Evolutionary conservation across 495 filamentous ascomycete species (phyloP), one percentile per base, ranked within the genome.

Genomic region (Daldinia loculata): DNA sequence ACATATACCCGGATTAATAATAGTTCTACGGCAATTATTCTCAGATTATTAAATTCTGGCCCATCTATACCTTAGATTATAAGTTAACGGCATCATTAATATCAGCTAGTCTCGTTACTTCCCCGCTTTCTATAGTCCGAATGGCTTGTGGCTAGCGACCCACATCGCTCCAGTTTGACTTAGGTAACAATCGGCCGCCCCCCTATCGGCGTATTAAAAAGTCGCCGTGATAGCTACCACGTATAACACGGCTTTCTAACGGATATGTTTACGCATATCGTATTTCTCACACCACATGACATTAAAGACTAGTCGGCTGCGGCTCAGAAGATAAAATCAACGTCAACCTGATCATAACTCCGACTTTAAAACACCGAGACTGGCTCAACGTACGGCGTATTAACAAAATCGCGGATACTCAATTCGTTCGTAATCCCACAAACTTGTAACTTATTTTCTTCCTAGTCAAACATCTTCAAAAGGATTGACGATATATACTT

Each of bases 1-100:
- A 30, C 12, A 43, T 55, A 8, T 12, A 48, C 9, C 56, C 53
- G 67, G 67, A 50, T 70, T 65, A 61, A 70, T 70, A 70, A 64
- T 4, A 59, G 45, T 59, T 17, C 1, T 14, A 8, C 19, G 15
- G 11, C 5, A 9, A 6, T 24, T 52, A 5, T 24, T 15, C 9
- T 27, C 9, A 14, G 9, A 51, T 51, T 24, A 26, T 27, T 51
- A 27, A 51, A 27, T 15, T 19, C 8, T 19, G 1, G 3, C 15
- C 7, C 41, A 17, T 8, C 41, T 8, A 7, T 45, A 48, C 19
- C 3, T 45, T 48, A 36, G 11, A 36, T 22, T 19, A 1, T 24
- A 4, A 8, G 8, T 22, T 9, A 48, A 48, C 39, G 39, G 39
- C 15, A 41, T 41, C 15, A 41, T 24, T 9, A 48, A 48, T 22